These are phyloP conservation scores for Leucogyrophana mollusca DNA, from an alignment of 768 basidiomycete genomes.

Conservation along the genomic window DNA sequence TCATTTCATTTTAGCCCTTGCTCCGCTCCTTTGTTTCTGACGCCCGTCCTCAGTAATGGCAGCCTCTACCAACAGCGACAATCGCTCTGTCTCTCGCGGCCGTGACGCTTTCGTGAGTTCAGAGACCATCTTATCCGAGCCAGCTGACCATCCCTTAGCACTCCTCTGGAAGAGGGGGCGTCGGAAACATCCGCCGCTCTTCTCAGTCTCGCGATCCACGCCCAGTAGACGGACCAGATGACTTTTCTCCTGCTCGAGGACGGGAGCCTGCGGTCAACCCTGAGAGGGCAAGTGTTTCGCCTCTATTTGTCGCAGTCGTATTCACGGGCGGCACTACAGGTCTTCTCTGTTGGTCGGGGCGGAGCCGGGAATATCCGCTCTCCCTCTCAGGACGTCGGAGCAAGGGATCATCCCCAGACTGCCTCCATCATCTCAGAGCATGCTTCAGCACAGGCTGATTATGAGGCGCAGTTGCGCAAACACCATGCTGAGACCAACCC, in stretches of 20 bases:
- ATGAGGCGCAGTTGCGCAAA: constrained; percentile 21
- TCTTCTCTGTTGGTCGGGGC: constrained; percentile 69
- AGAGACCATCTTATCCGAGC: neutral
- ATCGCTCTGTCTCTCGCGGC: constrained; percentile 57
- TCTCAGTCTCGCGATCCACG: constrained; percentile 45
- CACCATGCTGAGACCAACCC: constrained; percentile 27
- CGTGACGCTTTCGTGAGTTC: constrained; percentile 56
- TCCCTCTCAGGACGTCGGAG: constrained; percentile 54
- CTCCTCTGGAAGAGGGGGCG: constrained; percentile 67
- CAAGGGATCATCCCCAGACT: constrained; percentile 17
- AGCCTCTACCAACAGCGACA: constrained; percentile 20
- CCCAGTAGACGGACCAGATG: constrained; percentile 47
- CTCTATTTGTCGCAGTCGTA: neutral
- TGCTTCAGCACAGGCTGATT: constrained; percentile 15
- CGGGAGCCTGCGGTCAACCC: constrained; percentile 49
- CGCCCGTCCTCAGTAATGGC: constrained; percentile 15
- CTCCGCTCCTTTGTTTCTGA: neutral
- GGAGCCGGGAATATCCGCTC: constrained; percentile 86
- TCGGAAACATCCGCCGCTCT: constrained; percentile 61
- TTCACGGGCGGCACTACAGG: constrained; percentile 21
- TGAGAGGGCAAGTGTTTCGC: constrained; percentile 30
- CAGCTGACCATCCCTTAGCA: constrained; percentile 27
- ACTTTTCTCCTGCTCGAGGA: constrained; percentile 57
- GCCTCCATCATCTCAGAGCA: constrained; percentile 28
- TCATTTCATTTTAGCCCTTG: neutral